Percentiles rank a stretch among this genome's conserved stretches.
phyloP scores from a whole-genome alignment of 768 basidiomycete genomes.

The Suillus sp. region DNA sequence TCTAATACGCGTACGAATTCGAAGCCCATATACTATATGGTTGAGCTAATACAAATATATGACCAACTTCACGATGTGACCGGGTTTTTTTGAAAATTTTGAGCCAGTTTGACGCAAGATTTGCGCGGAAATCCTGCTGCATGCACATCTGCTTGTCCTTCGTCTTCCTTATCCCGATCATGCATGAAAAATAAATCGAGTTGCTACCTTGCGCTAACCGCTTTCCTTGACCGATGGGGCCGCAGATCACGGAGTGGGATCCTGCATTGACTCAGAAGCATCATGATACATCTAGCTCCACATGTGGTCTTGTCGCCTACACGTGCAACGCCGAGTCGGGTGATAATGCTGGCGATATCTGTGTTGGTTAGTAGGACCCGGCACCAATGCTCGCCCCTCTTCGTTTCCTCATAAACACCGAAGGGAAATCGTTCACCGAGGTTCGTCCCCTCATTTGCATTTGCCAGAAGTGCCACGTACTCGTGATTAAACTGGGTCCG shows the following conservation, averaged over 20 bases:
- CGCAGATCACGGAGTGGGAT: background rate
- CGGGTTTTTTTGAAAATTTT: background rate
- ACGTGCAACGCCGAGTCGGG: conserved; percentile 5
- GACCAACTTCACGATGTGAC: background rate
- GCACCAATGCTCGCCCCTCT: conserved; percentile 1
- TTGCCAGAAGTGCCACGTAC: conserved; percentile 4
- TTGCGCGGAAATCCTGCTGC: background rate
- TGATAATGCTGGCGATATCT: conserved; percentile 7
- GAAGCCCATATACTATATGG: background rate
- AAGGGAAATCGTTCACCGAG: background rate
- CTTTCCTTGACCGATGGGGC: conserved; percentile 3
- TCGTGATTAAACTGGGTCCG: background rate
- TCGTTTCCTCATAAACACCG: conserved; percentile 11
- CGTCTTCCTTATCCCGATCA: background rate
- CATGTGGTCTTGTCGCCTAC: background rate
- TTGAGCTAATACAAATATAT: background rate
- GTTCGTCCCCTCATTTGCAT: conserved; percentile 2
- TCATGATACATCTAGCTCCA: background rate
- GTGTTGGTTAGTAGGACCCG: conserved; percentile 1
- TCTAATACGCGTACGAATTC: background rate
- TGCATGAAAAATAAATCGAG: conserved; percentile 6
- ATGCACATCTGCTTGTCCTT: background rate
- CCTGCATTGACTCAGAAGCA: conserved; percentile 1
- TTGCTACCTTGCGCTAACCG: background rate
- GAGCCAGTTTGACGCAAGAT: background rate